A percentile compares a stretch with the other conserved stretches of the same genome.
Conservation (phyloP, 2,329 filamentous ascomycete genomes). For the Pezicula radicicola region DNA sequence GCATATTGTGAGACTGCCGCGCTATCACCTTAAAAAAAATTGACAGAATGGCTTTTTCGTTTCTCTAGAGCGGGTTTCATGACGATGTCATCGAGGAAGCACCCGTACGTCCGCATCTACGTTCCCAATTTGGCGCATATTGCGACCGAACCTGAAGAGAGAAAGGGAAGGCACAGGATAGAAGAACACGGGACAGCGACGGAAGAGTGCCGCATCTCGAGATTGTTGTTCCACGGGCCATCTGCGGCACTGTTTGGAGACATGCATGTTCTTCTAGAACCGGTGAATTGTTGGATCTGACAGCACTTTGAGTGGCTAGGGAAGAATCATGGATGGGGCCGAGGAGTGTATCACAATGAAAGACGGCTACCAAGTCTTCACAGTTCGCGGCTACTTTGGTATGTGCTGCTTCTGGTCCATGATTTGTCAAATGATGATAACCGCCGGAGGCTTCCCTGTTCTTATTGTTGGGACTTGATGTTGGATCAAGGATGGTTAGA, state of each 20-base stretch:
- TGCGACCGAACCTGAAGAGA: not conserved
- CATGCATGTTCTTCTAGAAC: conserved; percentile 16
- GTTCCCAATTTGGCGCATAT: not conserved
- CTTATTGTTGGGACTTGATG: not conserved
- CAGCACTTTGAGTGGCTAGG: not conserved
- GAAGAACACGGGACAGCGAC: no score
- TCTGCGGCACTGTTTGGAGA: conserved; percentile 16
- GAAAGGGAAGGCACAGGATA: no score
- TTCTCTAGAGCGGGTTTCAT: conserved; percentile 1
- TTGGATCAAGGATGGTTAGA: not conserved
- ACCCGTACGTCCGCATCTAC: not conserved
- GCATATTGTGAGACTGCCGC: not conserved
- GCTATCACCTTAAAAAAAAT: not conserved
- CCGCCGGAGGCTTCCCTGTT: not conserved
- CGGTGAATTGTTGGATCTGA: conserved; percentile 13
- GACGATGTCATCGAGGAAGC: not conserved
- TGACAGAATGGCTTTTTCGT: not conserved
- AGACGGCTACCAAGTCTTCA: no score
- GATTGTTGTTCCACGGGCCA: conserved; percentile 6
- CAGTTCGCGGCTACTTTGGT: no score
- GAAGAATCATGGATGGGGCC: not conserved
- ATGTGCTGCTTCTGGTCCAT: not conserved
- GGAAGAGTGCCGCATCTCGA: no score
- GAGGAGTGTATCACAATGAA: not conserved
- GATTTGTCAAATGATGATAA: not conserved